Evolutionary conservation across 768 basidiomycete species (phyloP).

Genomic region (Suillus paluster): DNA sequence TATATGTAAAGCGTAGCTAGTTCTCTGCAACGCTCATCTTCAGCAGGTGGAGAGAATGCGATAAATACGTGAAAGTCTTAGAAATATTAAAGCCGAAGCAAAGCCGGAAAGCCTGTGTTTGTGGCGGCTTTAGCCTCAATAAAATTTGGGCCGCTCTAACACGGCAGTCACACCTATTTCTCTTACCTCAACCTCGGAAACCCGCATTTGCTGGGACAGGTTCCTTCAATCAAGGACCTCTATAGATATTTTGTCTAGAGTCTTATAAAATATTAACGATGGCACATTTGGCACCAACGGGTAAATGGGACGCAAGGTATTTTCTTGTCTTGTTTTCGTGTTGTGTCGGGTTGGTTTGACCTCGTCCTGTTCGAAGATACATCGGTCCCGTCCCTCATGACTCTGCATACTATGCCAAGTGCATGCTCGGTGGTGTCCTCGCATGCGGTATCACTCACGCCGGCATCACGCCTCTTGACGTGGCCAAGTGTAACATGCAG

Average conservation of each 20-base stretch:
- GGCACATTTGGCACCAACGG: conserved; percentile 53
- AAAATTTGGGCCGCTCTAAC: background rate
- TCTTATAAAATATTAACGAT: conserved; percentile 41
- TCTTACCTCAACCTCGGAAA: background rate
- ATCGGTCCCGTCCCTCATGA: conserved; percentile 80
- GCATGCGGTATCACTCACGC: conserved; percentile 91
- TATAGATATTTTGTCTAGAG: background rate
- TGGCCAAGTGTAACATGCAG: conserved; percentile 94
- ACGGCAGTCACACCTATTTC: background rate
- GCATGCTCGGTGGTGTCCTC: conserved; percentile 85
- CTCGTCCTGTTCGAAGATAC: conserved; percentile 45
- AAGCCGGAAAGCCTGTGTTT: background rate
- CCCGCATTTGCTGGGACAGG: background rate
- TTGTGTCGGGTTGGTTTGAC: conserved; percentile 3
- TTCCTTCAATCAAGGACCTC: background rate
- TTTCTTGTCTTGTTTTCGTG: conserved; percentile 12
- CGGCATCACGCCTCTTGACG: conserved; percentile 85
- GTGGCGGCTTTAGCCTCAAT: background rate
- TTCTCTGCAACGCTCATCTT: background rate
- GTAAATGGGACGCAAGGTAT: conserved; percentile 81
- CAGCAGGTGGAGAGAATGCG: background rate
- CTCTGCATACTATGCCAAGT: conserved; percentile 77
- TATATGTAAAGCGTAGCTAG: background rate
- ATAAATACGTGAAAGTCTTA: background rate
- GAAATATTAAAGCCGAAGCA: background rate